Evolutionary conservation across 2,329 filamentous ascomycete genomes (phyloP).

Genomic region (Madurella mycetomatis): DNA sequence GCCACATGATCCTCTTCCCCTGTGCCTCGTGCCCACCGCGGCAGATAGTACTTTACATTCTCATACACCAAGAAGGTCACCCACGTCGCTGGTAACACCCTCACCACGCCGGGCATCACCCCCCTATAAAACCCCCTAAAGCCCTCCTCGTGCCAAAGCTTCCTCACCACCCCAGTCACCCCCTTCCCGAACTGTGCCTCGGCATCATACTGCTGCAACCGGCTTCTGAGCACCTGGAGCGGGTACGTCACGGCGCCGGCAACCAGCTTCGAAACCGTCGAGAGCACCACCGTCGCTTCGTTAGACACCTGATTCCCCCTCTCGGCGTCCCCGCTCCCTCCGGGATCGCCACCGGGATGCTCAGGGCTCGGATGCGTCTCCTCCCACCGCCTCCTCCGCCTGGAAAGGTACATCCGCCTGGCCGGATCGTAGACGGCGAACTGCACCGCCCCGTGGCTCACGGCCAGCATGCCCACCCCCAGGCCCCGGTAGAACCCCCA

Average conservation of each 20-base stretch:
- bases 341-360: background rate
- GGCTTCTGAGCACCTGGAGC: constrained; percentile 84
- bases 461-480: constrained; percentile 75
- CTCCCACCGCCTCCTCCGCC: constrained; percentile 26
- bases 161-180: constrained; percentile 62
- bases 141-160: constrained; percentile 78
- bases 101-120: constrained; percentile 78
- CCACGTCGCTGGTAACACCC: constrained; percentile 91
- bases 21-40: constrained; percentile 33
- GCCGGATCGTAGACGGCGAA: constrained; percentile 88
- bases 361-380: background rate
- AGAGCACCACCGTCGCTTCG: constrained; percentile 74
- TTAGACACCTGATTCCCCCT: constrained; percentile 50
- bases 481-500: constrained; percentile 85
- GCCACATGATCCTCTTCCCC: background rate
- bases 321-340: constrained; percentile 6
- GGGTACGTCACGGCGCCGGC: constrained; percentile 91
- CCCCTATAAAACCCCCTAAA: constrained; percentile 85
- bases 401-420: constrained; percentile 53
- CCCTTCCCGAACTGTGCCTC: constrained; percentile 68
- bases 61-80: constrained; percentile 97
- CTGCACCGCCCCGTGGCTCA: constrained; percentile 88
- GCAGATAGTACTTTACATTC: constrained; percentile 74
- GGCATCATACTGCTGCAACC: constrained; percentile 85
- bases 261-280: constrained; percentile 76